Evolutionary conservation across 1,284 basidiomycete genomes (phyloP), one percentile per base, ranked within the genome.

Genomic region (Austropuccinia psidii): DNA sequence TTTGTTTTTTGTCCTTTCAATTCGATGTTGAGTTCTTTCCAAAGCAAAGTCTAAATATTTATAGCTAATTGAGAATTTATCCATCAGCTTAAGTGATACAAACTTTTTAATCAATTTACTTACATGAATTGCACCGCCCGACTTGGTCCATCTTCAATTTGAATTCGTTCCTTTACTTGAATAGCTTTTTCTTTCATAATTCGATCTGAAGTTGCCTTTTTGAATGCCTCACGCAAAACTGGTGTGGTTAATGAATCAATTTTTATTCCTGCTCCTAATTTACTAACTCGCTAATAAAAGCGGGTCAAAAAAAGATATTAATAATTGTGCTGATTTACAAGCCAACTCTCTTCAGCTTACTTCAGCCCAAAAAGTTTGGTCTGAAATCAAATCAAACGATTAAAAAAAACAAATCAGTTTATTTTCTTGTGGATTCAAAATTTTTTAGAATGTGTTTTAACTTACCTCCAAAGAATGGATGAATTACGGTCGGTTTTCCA

Each of bases 231-330:
- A 6, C 89, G 85, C 61, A 98, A 83, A 54, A 82, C 83, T 13
- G 90, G 87, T 4, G 88, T 87, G 17, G 90, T 93, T 66, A 98
- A 84, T 80, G 93, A 91, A 76, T 90, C 86, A 27, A 79, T 76
- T 2, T 74, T 66, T 45, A 87, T 85, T 35, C 95, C 95, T 87
- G 50, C 93, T 93, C 49, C 98, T 85, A 6, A 90, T 90, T 81
- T 97, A 91, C 29, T 79, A 37, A 79, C 77, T 64, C 79, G 79
- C 68, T 74, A 31, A 52, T 55, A n/a, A 9, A 67, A 33, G 4
- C 41, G 27, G 39, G 6, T 31, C 2, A 52, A 35, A 45, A 13
- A 17, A 45, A 8, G 1, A 1, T 33, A 39, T 64, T 13, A 24
- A n/a, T 72, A 17, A 19, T 5, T 37, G 29, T 50, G 29, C 6